Percentiles rank a stretch among this genome's conserved stretches.
Evolutionary conservation across 495 filamentous ascomycete genomes (phyloP).

Genomic region (Trichoderma gamsii): DNA sequence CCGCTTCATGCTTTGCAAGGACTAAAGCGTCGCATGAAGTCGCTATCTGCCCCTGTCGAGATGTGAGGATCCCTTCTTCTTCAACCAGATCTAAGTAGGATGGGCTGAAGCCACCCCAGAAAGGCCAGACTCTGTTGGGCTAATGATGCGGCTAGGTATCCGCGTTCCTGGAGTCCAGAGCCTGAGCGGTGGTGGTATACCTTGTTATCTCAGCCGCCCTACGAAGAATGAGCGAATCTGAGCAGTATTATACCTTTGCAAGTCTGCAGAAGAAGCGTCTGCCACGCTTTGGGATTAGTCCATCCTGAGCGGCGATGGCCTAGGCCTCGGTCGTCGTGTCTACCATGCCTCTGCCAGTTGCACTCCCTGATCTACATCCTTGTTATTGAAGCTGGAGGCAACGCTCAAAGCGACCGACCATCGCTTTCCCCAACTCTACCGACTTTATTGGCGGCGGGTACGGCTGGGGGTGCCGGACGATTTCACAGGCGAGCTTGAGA

Average conservation of each 20-base stretch:
- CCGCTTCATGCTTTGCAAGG: too few species aligned
- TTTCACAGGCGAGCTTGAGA: slow-evolving; percentile 30
- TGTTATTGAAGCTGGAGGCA: slow-evolving; percentile 32
- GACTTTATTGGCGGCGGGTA: slow-evolving; percentile 50
- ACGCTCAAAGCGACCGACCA: slow-evolving; percentile 25
- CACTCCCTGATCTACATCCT: slow-evolving; percentile 23
- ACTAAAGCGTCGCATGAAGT: too few species aligned
- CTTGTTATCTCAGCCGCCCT: not conserved
- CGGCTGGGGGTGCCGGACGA: slow-evolving; percentile 58
- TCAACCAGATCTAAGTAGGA: too few species aligned
- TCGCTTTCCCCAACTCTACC: slow-evolving; percentile 36
- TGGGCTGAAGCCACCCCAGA: too few species aligned
- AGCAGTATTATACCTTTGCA: not conserved
- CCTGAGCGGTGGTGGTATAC: not conserved
- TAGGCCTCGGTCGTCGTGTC: slow-evolving; percentile 30
- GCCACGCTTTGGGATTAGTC: slow-evolving; percentile 23
- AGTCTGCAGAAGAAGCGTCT: not conserved
- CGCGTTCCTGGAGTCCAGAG: too few species aligned
- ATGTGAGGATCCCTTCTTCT: too few species aligned
- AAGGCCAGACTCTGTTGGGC: too few species aligned
- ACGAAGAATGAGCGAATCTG: not conserved
- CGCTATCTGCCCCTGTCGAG: too few species aligned
- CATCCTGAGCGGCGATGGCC: slow-evolving; percentile 31
- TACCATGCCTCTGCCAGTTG: slow-evolving; percentile 22
- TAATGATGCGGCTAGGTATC: too few species aligned